These are phyloP conservation scores for Cicer cuneatum DNA, from an alignment of 306 rosid species.

Conservation along the genomic window DNA sequence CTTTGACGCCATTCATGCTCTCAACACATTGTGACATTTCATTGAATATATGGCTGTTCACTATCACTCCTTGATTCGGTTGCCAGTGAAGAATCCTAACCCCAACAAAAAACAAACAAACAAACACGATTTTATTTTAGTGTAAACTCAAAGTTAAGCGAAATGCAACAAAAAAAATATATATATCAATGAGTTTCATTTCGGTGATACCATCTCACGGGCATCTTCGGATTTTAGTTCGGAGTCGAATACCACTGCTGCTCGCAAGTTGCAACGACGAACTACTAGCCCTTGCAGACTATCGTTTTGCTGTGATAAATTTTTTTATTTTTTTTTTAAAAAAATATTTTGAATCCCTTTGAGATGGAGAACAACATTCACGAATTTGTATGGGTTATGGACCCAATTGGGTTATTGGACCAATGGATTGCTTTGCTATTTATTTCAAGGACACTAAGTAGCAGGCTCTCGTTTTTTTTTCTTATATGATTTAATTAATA, in stretches of 20 bases:
- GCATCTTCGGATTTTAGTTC: neutral
- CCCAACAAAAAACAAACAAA: neutral
- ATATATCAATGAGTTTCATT: neutral
- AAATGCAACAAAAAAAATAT: neutral
- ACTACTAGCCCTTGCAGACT: too few relatives aligned
- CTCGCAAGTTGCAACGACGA: too few relatives aligned
- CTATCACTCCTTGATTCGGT: conserved; percentile 72
- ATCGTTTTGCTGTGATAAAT: too few relatives aligned
- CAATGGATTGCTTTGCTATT: too few relatives aligned
- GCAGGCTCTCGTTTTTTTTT: too few relatives aligned
- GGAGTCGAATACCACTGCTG: neutral
- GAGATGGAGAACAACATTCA: too few relatives aligned
- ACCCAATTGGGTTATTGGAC: too few relatives aligned
- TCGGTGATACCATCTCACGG: neutral
- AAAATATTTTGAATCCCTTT: too few relatives aligned
- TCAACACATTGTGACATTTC: conserved; percentile 91
- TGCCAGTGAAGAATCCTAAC: conserved; percentile 91
- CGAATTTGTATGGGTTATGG: too few relatives aligned
- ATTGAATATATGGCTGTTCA: conserved; percentile 74
- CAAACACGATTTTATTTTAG: neutral
- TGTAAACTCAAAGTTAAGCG: neutral
- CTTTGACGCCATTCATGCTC: conserved; percentile 81
- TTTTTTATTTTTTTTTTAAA: too few relatives aligned
- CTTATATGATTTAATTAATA: too few relatives aligned
- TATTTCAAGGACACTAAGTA: too few relatives aligned